These are phyloP conservation scores for Ramichloridium luteum DNA, from an alignment of 2,329 filamentous ascomycete genomes.

Conservation along the genomic window DNA sequence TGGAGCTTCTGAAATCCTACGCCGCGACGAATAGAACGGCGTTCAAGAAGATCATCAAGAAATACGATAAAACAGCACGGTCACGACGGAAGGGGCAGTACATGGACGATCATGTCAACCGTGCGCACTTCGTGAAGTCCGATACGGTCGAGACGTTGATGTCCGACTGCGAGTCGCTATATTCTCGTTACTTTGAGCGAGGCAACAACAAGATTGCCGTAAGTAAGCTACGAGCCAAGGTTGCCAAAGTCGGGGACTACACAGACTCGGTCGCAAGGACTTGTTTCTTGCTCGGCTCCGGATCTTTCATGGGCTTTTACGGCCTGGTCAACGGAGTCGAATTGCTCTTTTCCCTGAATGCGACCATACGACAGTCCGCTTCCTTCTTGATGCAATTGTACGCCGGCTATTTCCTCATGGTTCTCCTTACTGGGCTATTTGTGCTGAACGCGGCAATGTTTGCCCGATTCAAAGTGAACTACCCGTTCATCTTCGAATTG, in stretches of 20 bases:
- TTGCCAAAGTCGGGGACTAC: slow-evolving; percentile 45
- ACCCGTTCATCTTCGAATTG: slow-evolving; percentile 81
- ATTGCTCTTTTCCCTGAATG: slow-evolving; percentile 6
- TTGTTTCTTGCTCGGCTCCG: slow-evolving; percentile 35
- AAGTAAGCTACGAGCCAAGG: slow-evolving; percentile 68
- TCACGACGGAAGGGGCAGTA: slow-evolving; percentile 67
- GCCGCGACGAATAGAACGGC: slow-evolving; percentile 81
- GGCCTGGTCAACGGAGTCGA: slow-evolving; percentile 29
- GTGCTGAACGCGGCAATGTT: slow-evolving; percentile 75
- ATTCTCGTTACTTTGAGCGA: slow-evolving; percentile 85
- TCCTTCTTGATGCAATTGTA: slow-evolving; percentile 53
- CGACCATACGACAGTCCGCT: slow-evolving; percentile 15
- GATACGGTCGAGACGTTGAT: slow-evolving; percentile 73
- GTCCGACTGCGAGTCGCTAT: slow-evolving; percentile 73
- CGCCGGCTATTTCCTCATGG: slow-evolving; percentile 76
- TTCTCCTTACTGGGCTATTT: slow-evolving; percentile 72
- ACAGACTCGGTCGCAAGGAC: slow-evolving; percentile 48
- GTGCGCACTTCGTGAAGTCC: slow-evolving; percentile 82
- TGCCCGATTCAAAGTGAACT: slow-evolving; percentile 79
- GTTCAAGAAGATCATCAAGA: slow-evolving; percentile 96
- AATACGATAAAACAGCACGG: slow-evolving; percentile 85
- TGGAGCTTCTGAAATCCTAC: slow-evolving; percentile 88
- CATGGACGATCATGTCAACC: slow-evolving; percentile 83
- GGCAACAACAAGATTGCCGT: slow-evolving; percentile 87
- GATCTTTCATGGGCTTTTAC: slow-evolving; percentile 32